A percentile compares a stretch with the other conserved stretches of the same genome.
Conservation (phyloP, 805 yeast species). For the Suhomyces faveliae region DNA sequence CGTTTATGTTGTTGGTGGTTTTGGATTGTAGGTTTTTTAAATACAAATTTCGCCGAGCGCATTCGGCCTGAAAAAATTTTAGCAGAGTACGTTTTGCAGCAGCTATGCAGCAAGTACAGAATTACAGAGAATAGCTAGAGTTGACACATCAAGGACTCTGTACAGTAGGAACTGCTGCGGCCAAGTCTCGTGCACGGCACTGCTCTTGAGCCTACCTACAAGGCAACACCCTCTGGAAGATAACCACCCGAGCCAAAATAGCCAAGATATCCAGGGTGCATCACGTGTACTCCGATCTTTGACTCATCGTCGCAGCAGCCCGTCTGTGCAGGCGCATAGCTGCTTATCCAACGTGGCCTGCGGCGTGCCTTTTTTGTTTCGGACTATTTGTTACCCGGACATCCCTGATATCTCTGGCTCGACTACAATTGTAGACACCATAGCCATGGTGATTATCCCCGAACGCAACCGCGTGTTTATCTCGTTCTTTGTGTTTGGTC, state of each 20-base stretch:
- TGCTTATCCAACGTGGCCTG: not conserved
- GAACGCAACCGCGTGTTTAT: conserved; percentile 36
- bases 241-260: no score
- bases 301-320: not conserved
- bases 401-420: not conserved
- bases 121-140: no score
- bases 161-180: no score
- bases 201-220: no score
- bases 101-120: no score
- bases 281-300: not conserved
- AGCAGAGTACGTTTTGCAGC: not conserved
- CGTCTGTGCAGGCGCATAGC: not conserved
- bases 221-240: no score
- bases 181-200: not conserved
- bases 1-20: no score
- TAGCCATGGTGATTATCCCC: not conserved
- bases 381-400: not conserved
- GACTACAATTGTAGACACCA: not conserved
- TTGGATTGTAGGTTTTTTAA: no score
- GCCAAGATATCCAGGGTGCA: no score
- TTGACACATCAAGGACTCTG: no score
- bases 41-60: not conserved
- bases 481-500: conserved; percentile 80
- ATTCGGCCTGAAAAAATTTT: not conserved
- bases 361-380: not conserved